phyloP scores from a whole-genome alignment of 192 early-diverging fungal genomes.

The Chytriomyces sp. region DNA sequence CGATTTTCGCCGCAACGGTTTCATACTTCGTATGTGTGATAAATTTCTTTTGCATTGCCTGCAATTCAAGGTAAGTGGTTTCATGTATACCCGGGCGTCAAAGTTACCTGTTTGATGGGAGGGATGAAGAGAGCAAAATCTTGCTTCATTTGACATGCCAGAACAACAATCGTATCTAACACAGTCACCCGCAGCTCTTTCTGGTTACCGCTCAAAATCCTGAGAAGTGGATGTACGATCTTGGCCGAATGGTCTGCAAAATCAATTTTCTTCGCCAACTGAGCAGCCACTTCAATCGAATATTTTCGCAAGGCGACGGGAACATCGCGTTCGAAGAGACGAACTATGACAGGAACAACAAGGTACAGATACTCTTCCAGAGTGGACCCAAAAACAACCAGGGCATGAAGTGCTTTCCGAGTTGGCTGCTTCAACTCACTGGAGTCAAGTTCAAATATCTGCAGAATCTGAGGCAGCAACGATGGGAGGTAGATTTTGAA shows the following conservation, averaged over 20 bases:
- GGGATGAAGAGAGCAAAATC: conserved; percentile 90
- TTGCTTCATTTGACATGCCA: conserved; percentile 81
- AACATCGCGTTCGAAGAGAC: conserved; percentile 75
- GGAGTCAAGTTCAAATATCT: conserved; percentile 78
- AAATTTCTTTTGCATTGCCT: conserved; percentile 60
- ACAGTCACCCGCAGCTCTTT: conserved; percentile 62
- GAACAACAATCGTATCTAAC: conserved; percentile 80
- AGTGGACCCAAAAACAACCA: conserved; percentile 81
- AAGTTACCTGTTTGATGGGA: conserved; percentile 71
- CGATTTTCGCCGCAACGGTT: conserved; percentile 67
- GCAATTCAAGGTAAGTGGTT: conserved; percentile 17
- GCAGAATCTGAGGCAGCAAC: conserved; percentile 80
- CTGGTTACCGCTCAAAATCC: conserved; percentile 57
- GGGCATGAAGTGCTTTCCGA: conserved; percentile 72
- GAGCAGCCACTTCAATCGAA: conserved; percentile 71
- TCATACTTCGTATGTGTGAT: conserved; percentile 78
- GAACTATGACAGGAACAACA: conserved; percentile 81
- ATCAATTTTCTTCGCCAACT: conserved; percentile 75
- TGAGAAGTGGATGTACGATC: conserved; percentile 82
- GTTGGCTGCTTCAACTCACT: conserved; percentile 66
- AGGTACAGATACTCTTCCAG: conserved; percentile 93
- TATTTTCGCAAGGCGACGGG: conserved; percentile 62
- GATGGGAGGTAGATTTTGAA: conserved; percentile 82
- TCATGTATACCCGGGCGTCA: background rate
- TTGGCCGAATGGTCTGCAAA: conserved; percentile 84